These are phyloP conservation scores for Vaccinium corymbosum DNA, from an alignment of 148 eudicot genomes.

Conservation along the genomic window DNA sequence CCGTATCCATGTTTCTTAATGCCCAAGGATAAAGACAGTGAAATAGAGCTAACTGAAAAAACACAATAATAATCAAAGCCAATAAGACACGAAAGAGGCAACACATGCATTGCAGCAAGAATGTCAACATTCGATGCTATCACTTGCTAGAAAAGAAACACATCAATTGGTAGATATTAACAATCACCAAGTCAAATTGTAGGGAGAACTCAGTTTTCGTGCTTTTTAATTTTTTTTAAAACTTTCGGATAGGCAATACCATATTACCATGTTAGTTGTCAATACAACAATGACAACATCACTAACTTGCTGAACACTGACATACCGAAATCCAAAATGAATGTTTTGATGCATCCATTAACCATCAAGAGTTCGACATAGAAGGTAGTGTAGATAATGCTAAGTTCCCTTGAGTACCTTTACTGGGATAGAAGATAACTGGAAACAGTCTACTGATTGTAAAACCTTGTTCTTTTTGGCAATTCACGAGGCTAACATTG, in stretches of 20 bases:
- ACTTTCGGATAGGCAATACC: not conserved
- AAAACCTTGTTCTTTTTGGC: not conserved
- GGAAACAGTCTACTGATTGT: not conserved
- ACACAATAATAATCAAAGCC: not conserved
- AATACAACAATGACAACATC: not conserved
- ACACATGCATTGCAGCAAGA: not conserved
- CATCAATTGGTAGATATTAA: not conserved
- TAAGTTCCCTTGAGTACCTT: not conserved
- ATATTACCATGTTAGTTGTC: not conserved
- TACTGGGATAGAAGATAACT: not conserved
- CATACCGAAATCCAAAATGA: not conserved
- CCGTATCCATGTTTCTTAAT: too few species aligned
- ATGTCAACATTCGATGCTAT: not conserved
- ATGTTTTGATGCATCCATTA: too few species aligned
- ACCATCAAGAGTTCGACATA: too few species aligned
- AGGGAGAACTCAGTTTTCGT: too few species aligned
- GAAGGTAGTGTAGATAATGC: not conserved
- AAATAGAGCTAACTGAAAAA: not conserved
- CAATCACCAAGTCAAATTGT: not conserved
- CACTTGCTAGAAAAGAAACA: not conserved
- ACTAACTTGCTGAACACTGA: not conserved
- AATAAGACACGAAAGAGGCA: not conserved
- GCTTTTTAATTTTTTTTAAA: not conserved
- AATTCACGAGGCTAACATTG: not conserved
- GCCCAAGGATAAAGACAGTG: not conserved